These are phyloP conservation scores for Trichocladium uniseriatum DNA, from an alignment of 495 filamentous ascomycete genomes.

Conservation along the genomic window DNA sequence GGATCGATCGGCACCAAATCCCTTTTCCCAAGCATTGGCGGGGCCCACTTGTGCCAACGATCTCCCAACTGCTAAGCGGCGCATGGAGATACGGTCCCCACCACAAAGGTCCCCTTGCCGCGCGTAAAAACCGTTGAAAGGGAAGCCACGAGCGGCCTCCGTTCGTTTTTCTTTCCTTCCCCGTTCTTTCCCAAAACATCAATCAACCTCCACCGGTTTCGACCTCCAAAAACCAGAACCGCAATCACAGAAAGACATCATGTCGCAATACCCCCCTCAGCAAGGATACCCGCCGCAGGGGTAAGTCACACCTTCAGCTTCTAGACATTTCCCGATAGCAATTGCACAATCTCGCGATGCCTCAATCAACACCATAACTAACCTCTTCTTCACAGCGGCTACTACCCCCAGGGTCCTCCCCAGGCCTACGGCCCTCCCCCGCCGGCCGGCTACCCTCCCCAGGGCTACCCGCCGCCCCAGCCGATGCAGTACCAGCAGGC, in stretches of 20 bases:
- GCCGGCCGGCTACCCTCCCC: conserved; percentile 4
- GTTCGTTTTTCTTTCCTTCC: neutral
- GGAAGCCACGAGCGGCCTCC: neutral
- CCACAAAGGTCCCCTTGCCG: neutral
- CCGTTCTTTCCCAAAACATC: neutral
- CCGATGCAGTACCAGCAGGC: conserved; percentile 15
- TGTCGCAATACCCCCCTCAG: conserved; percentile 1
- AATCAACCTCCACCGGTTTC: neutral
- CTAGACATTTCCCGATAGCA: too few relatives aligned
- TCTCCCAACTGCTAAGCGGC: neutral
- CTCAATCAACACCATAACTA: too few relatives aligned
- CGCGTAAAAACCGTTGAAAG: conserved; percentile 3
- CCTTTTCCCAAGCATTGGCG: neutral
- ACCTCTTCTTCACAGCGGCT: too few relatives aligned
- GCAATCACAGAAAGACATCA: neutral
- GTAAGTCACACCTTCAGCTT: too few relatives aligned
- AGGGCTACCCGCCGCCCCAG: conserved; percentile 8
- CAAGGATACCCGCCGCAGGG: conserved; percentile 8
- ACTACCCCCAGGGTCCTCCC: too few relatives aligned
- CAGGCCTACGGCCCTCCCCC: conserved; percentile 3
- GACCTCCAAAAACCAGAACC: too few relatives aligned
- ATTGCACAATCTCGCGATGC: too few relatives aligned
- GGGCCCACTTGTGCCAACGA: neutral
- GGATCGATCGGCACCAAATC: neutral
- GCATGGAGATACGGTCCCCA: neutral